Evolutionary conservation across 805 yeast genomes (phyloP).

Genomic region (Starmera amethionina): DNA sequence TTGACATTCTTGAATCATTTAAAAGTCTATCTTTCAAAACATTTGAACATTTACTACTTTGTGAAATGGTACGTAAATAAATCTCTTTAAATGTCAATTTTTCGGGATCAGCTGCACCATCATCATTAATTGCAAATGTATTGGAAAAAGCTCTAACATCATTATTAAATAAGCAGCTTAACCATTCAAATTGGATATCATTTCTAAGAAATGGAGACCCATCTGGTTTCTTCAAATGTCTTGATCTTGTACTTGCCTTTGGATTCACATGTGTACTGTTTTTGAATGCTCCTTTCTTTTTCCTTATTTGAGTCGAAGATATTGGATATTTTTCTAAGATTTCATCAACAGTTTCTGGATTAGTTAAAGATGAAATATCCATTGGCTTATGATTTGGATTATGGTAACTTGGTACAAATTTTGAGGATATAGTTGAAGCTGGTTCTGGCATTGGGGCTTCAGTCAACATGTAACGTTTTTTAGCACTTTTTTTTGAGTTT

Average conservation of each 20-base stretch:
- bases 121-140: constrained; percentile 35
- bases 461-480: neutral
- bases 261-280: too few species aligned
- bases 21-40: constrained; percentile 70
- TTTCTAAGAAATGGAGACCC: constrained; percentile 87
- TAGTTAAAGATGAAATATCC: too few species aligned
- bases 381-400: too few species aligned
- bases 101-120: constrained; percentile 21
- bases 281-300: too few species aligned
- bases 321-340: too few species aligned
- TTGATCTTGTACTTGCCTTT: constrained; percentile 19
- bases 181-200: constrained; percentile 80
- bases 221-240: constrained; percentile 78
- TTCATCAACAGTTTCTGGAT: too few species aligned
- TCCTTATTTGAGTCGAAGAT: too few species aligned
- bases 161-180: constrained; percentile 55
- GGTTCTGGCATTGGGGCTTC: neutral
- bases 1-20: constrained; percentile 49
- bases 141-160: constrained; percentile 58
- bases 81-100: constrained; percentile 71
- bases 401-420: neutral
- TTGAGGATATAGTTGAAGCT: neutral
- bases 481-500: too few species aligned
- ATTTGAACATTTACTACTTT: constrained; percentile 74
- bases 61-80: constrained; percentile 72